phyloP scores from a whole-genome alignment of 208 protist species.

The Porcisia hertigi region DNA sequence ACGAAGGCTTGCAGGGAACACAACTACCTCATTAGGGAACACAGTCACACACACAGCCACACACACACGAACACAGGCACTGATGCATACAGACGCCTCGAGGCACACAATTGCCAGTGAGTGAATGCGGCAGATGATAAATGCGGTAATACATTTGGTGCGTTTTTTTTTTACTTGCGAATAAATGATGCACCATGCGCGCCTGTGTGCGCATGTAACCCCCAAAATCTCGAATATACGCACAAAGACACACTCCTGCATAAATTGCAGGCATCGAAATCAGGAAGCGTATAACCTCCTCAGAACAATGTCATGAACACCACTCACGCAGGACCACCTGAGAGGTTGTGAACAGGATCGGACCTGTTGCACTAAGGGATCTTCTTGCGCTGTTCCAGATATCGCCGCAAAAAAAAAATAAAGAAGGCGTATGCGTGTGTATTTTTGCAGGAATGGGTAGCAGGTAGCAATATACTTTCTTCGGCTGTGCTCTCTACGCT shows the following conservation, averaged over 20 bases:
- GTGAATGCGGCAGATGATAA: not conserved
- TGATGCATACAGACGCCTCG: not conserved
- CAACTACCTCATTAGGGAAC: too few species aligned
- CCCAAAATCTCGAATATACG: not conserved
- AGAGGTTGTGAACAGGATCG: not conserved
- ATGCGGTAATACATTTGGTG: not conserved
- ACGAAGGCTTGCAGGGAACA: too few species aligned
- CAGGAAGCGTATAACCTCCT: not conserved
- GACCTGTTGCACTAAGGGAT: not conserved
- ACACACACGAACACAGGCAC: not conserved
- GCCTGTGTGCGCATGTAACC: not conserved
- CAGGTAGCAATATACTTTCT: too few species aligned
- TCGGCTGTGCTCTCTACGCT: too few species aligned
- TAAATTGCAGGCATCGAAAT: not conserved
- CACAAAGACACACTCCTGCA: not conserved
- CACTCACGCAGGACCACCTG: not conserved
- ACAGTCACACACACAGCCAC: too few species aligned
- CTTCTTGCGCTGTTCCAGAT: not conserved
- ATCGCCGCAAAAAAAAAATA: too few species aligned
- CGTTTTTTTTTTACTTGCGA: conserved; percentile 7
- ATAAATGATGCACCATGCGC: not conserved
- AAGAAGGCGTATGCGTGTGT: too few species aligned
- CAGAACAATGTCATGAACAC: not conserved
- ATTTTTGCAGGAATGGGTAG: too few species aligned
- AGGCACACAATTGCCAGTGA: not conserved